A percentile compares a stretch with the other conserved stretches of the same genome.
phyloP scores from a whole-genome alignment of 2,329 filamentous ascomycete genomes.

The Huntiella abstrusa region DNA sequence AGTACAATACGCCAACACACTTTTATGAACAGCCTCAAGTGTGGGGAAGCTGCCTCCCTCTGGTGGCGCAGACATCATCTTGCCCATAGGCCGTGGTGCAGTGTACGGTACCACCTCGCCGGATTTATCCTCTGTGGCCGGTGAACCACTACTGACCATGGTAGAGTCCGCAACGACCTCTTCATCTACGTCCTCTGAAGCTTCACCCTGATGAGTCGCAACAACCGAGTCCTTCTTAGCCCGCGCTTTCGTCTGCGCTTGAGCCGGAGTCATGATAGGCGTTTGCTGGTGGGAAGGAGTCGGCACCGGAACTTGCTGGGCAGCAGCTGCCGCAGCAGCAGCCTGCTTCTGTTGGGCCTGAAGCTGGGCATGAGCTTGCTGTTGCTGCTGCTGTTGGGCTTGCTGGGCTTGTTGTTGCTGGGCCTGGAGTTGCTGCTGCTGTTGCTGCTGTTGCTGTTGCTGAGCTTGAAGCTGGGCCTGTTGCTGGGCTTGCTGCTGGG shows the following conservation, averaged over 20 bases:
- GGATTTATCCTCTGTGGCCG: conserved; percentile 21
- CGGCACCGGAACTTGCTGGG: conserved; percentile 14
- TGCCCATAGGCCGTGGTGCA: conserved; percentile 34
- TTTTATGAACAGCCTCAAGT: conserved; percentile 44
- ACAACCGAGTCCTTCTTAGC: conserved; percentile 19
- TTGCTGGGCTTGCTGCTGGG: background rate
- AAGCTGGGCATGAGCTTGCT: conserved; percentile 11
- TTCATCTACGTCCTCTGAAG: conserved; percentile 3
- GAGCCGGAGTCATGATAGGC: conserved; percentile 5
- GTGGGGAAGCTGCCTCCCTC: conserved; percentile 46
- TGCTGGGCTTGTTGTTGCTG: conserved; percentile 14
- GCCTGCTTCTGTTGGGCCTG: background rate
- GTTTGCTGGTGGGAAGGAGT: conserved; percentile 9
- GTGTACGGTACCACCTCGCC: conserved; percentile 32
- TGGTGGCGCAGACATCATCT: conserved; percentile 43
- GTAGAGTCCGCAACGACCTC: conserved; percentile 17
- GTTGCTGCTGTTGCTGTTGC: background rate
- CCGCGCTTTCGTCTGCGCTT: conserved; percentile 14
- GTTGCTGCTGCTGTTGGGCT: conserved; percentile 9
- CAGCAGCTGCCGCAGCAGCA: conserved; percentile 15
- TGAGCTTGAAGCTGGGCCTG: conserved; percentile 5
- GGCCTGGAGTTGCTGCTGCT: background rate
- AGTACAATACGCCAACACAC: conserved; percentile 44
- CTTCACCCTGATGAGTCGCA: conserved; percentile 8
- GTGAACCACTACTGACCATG: background rate